A percentile compares a stretch with the other conserved stretches of the same genome.
These are phyloP conservation scores for Microsporum audouinii DNA, from an alignment of 2,329 filamentous ascomycete species.

Conservation along the genomic window DNA sequence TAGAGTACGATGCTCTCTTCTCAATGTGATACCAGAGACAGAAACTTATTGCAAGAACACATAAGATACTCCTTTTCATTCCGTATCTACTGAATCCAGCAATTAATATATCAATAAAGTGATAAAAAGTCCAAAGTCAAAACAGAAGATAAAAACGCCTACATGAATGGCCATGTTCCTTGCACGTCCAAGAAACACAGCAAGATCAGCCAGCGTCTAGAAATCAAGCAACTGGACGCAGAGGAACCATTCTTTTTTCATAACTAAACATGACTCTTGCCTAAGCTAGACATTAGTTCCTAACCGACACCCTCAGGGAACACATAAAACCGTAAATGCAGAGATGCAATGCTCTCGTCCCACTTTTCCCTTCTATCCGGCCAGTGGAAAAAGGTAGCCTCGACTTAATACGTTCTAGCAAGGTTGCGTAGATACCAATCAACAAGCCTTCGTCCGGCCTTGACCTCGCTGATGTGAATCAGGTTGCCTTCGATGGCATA, in stretches of 20 bases:
- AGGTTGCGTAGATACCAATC: slow-evolving; percentile 99
- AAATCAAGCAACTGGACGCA: not conserved
- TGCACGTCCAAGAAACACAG: not conserved
- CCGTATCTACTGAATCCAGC: not conserved
- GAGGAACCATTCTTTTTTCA: not conserved
- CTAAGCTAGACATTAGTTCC: not conserved
- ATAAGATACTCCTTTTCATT: not conserved
- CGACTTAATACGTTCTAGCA: slow-evolving; percentile 71
- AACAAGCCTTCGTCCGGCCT: slow-evolving; percentile 91
- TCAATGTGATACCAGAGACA: not conserved
- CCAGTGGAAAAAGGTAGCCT: not conserved
- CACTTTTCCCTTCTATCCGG: not conserved
- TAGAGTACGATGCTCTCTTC: not conserved
- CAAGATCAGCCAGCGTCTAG: not conserved
- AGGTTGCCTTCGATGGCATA: slow-evolving; percentile 94
- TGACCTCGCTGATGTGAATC: slow-evolving; percentile 97
- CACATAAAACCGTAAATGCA: slow-evolving; percentile 1
- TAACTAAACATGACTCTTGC: not conserved
- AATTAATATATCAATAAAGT: slow-evolving; percentile 1
- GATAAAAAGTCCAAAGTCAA: not conserved
- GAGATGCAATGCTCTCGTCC: not conserved
- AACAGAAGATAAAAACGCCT: slow-evolving; percentile 1
- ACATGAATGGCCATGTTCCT: not conserved
- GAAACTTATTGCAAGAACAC: not conserved
- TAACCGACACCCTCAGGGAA: not conserved